These are phyloP conservation scores for Neurospora tetrasperma DNA, from an alignment of 495 filamentous ascomycete genomes.

Conservation along the genomic window DNA sequence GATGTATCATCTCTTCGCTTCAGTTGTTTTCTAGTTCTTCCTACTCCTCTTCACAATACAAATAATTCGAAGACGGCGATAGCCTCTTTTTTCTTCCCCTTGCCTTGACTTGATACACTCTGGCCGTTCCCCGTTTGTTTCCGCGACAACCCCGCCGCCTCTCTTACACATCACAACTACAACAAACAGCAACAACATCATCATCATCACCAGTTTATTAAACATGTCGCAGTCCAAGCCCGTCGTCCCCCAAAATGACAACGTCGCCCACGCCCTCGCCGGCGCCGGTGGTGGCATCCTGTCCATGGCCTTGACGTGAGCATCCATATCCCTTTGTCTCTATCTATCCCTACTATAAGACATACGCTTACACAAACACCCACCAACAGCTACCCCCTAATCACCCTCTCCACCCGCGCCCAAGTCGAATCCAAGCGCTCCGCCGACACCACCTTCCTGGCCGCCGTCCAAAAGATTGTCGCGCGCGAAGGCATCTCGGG, in stretches of 20 bases:
- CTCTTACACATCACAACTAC: neutral
- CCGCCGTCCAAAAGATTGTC: slow-evolving; percentile 77
- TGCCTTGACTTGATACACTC: too few relatives aligned
- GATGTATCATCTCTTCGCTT: neutral
- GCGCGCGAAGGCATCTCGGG: slow-evolving; percentile 81
- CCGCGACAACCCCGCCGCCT: neutral
- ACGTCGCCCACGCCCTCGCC: slow-evolving; percentile 80
- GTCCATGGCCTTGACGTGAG: slow-evolving; percentile 89
- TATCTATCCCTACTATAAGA: neutral
- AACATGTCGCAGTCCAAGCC: slow-evolving; percentile 33
- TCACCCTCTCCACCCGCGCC: slow-evolving; percentile 93
- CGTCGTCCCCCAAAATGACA: slow-evolving; percentile 64
- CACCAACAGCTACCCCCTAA: slow-evolving; percentile 64
- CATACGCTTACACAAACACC: slow-evolving; percentile 4
- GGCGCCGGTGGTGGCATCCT: slow-evolving; percentile 86
- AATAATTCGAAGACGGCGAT: neutral
- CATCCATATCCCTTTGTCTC: slow-evolving; percentile 1
- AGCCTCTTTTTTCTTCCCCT: neutral
- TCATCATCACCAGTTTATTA: neutral
- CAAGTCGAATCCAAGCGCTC: slow-evolving; percentile 89
- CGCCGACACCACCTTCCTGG: slow-evolving; percentile 67
- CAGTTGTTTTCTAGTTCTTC: neutral
- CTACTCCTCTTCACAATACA: neutral
- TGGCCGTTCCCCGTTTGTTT: neutral
- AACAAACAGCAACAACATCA: neutral